Conservation (phyloP, 2,329 filamentous ascomycete species). For the Dothiorella sarmentorum region DNA sequence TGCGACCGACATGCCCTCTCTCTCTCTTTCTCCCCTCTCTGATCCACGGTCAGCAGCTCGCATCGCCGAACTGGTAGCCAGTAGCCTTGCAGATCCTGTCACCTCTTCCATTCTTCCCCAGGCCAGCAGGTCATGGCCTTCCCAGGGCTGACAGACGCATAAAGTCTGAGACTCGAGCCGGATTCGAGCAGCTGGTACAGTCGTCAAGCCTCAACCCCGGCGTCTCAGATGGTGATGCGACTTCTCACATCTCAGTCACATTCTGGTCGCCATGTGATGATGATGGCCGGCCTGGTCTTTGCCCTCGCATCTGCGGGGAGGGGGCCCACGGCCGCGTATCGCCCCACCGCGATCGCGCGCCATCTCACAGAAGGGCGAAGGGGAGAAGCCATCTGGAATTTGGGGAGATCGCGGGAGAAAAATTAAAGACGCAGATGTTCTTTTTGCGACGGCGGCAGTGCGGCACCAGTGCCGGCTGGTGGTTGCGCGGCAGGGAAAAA, state of each 20-base stretch:
- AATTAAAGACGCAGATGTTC: no score
- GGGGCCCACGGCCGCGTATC: constrained; percentile 10
- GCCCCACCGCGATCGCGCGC: constrained; percentile 4
- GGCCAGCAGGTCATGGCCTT: not conserved
- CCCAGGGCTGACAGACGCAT: constrained; percentile 8
- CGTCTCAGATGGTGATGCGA: constrained; percentile 6
- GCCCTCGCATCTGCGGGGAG: constrained; percentile 10
- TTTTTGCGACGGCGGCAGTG: not conserved
- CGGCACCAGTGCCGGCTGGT: not conserved
- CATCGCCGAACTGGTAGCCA: not conserved
- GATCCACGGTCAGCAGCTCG: not conserved
- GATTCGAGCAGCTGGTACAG: not conserved
- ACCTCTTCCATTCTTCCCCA: constrained; percentile 13
- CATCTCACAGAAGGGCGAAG: not conserved
- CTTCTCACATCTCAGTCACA: constrained; percentile 12
- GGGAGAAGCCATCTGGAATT: not conserved
- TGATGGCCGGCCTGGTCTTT: not conserved
- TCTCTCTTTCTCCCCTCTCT: not conserved
- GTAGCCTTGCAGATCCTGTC: not conserved
- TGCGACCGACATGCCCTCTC: constrained; percentile 12
- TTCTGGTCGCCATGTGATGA: constrained; percentile 13
- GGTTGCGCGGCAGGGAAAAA: not conserved
- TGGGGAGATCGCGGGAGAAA: not conserved
- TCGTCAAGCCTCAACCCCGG: not conserved
- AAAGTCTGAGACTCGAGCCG: constrained; percentile 7